phyloP scores from a whole-genome alignment of 169 alveolate species.

The Miamiensis avidus region DNA sequence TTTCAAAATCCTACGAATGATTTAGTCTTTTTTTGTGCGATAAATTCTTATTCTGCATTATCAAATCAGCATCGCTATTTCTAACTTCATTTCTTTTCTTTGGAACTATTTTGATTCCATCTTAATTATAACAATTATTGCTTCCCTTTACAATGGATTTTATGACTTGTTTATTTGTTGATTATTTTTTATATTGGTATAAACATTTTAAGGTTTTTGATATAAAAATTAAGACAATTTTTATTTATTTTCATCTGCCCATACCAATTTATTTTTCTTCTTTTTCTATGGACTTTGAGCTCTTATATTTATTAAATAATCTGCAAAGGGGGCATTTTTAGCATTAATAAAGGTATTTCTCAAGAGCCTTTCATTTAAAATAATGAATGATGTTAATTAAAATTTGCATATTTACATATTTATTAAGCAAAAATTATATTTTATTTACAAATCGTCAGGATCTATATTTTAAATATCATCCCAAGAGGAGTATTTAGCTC shows the following conservation, averaged over 20 bases:
- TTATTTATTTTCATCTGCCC: neutral
- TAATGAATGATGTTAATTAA: too few relatives aligned
- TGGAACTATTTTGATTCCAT: neutral
- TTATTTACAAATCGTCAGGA: slow-evolving; percentile 63
- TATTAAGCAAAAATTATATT: too few relatives aligned
- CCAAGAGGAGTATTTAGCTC: slow-evolving; percentile 66
- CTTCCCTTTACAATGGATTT: neutral
- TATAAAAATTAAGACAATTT: too few relatives aligned
- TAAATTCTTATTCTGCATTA: neutral
- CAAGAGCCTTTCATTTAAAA: slow-evolving; percentile 28
- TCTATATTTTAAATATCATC: slow-evolving; percentile 54
- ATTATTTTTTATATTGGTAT: too few relatives aligned
- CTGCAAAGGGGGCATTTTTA: slow-evolving; percentile 64
- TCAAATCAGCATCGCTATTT: neutral
- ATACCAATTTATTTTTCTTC: neutral
- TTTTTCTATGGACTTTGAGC: neutral
- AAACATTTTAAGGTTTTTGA: neutral
- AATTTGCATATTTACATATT: too few relatives aligned
- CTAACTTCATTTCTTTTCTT: neutral
- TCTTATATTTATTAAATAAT: slow-evolving; percentile 5
- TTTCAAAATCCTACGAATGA: neutral
- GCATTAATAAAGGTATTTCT: slow-evolving; percentile 82
- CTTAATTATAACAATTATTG: too few relatives aligned
- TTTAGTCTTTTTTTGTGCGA: neutral
- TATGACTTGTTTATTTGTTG: too few relatives aligned